These are phyloP conservation scores for Gillenia trifoliata DNA, from an alignment of 306 rosid species.

Conservation along the genomic window DNA sequence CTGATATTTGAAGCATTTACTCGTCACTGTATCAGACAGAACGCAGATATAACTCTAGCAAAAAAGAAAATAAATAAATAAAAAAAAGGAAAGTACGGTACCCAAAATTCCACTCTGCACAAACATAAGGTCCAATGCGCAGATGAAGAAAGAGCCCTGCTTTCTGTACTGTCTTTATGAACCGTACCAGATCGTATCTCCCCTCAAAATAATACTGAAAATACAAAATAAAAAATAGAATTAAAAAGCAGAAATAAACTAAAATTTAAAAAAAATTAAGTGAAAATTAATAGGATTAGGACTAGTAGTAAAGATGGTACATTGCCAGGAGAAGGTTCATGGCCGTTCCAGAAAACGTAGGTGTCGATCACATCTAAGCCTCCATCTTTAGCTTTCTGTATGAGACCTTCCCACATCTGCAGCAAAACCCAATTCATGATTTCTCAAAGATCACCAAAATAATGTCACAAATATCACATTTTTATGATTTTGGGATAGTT, in stretches of 20 bases:
- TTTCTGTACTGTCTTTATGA: constrained; percentile 82
- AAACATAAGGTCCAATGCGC: constrained; percentile 95
- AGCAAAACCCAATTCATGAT: constrained; percentile 30
- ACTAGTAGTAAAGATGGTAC: constrained; percentile 35
- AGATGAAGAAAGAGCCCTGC: constrained; percentile 89
- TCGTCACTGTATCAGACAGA: background rate
- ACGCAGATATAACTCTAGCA: background rate
- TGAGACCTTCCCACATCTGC: constrained; percentile 97
- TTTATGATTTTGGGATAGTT: background rate
- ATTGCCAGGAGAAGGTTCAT: constrained; percentile 90
- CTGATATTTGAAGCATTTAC: background rate
- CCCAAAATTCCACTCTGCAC: constrained; percentile 99
- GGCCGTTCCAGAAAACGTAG: constrained; percentile 92
- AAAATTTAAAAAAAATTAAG: constrained; percentile 12
- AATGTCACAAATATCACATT: constrained; percentile 6
- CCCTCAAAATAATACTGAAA: constrained; percentile 87
- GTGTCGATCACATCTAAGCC: constrained; percentile 91
- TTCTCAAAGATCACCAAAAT: background rate
- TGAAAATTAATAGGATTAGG: background rate
- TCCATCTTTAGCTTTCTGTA: constrained; percentile 85
- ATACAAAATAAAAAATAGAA: constrained; percentile 2
- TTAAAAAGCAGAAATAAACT: background rate
- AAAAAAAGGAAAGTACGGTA: constrained; percentile 22
- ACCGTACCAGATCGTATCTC: constrained; percentile 78
- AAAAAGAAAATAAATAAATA: background rate